A percentile compares a stretch with the other conserved stretches of the same genome.
Evolutionary conservation across 345 rosid genomes (phyloP).

Genomic region (Camelina laxa): DNA sequence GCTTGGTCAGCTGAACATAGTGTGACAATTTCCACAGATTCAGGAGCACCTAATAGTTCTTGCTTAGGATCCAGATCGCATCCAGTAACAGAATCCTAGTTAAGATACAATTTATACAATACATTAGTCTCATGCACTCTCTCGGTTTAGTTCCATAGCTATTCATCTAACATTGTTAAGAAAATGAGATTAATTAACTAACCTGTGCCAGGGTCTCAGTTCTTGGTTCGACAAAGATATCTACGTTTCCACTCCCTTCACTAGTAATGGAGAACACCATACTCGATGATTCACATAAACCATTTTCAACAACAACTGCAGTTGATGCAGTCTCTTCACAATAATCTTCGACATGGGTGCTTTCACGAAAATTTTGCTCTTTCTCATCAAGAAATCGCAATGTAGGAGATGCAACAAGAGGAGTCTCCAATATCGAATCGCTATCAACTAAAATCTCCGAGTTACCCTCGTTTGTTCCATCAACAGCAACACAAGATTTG

Average conservation of each 20-base stretch:
- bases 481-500: slow-evolving; percentile 6
- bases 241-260: slow-evolving; percentile 44
- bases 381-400: slow-evolving; percentile 44
- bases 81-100: slow-evolving; percentile 35
- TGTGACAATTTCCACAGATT: slow-evolving; percentile 30
- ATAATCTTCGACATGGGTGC: slow-evolving; percentile 37
- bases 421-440: slow-evolving; percentile 33
- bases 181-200: slow-evolving; percentile 4
- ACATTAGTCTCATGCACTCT: slow-evolving; percentile 20
- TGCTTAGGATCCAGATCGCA: slow-evolving; percentile 32
- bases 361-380: slow-evolving; percentile 50
- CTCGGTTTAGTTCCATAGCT: neutral
- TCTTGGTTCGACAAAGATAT: slow-evolving; percentile 38
- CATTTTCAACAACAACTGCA: slow-evolving; percentile 43
- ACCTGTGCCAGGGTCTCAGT: slow-evolving; percentile 28
- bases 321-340: slow-evolving; percentile 44
- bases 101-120: slow-evolving; percentile 29
- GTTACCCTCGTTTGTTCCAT: neutral
- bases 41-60: slow-evolving; percentile 34
- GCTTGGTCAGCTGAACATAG: slow-evolving; percentile 26
- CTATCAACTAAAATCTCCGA: slow-evolving; percentile 22
- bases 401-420: slow-evolving; percentile 47
- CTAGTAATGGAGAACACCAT: slow-evolving; percentile 44
- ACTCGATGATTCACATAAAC: slow-evolving; percentile 43
- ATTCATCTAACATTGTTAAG: neutral